Evolutionary conservation across 2,329 filamentous ascomycete species (phyloP), one percentile per base, ranked within the genome.

Genomic region (Cordyceps javanica): DNA sequence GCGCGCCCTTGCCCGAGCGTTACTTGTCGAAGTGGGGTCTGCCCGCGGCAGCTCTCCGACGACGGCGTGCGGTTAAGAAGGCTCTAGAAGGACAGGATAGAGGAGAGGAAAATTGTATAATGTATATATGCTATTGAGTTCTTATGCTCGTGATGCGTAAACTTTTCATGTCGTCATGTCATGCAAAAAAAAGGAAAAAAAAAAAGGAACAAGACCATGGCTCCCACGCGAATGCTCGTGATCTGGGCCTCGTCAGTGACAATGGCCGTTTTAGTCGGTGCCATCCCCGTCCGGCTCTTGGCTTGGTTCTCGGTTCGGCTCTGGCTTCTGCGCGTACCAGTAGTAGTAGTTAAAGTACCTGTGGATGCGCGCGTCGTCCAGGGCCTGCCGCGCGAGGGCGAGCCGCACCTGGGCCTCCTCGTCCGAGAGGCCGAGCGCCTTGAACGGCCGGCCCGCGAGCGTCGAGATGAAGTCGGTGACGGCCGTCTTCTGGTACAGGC

Each of bases 291-390:
- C 34, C 16, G 4, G 16, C 9, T 41, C 36, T 34, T 51, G n/a
- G 3, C 45, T 23, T 2, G 6, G 8, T 16, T 51, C 49, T 13
- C 23, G 8, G 3, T 13, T 25, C 5, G 2, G 36, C 16, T 28
- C 28, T 11, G 50, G 51, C 62, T 78, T 80, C 60, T 79, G 75
- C 3, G 72, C 77, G 62, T 71, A 76, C 49, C 73, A 70, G 57
- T 77, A 71, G 38, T 72, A 70, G 23, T 72, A 72, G 42, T 75
- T 73, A 39, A 79, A 61, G 39, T 78, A 78, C 5, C 74, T 72
- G 63, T 78, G 77, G 2, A 72, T 65, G 5, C 62, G 64, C 10
- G 63, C 60, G 49, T 75, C 68, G 19, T 67, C 62, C n/a, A 76
- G 62, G 5, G 70, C 72, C 54, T 66, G 67, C 21, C 63, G 69